Percentiles rank a stretch among this genome's conserved stretches.
These are phyloP conservation scores for Primulina huaijiensis DNA, from an alignment of 257 asterid species.

Conservation along the genomic window DNA sequence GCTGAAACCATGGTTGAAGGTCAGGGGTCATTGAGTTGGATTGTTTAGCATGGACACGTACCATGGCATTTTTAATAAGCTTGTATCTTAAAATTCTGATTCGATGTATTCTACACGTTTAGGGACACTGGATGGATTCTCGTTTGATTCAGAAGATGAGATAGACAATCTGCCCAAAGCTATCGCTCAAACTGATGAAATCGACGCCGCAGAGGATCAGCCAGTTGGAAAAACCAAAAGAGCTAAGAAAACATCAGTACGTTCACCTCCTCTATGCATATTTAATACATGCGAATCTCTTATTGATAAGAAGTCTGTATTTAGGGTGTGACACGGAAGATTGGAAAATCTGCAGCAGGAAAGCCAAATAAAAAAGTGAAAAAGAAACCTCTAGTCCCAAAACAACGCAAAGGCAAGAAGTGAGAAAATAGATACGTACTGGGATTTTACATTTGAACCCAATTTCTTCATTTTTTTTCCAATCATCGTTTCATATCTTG, in stretches of 20 bases:
- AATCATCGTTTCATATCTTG: background rate
- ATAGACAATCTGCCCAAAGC: conserved; percentile 51
- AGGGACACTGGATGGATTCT: conserved; percentile 91
- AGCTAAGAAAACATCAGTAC: conserved; percentile 56
- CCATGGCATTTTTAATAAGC: background rate
- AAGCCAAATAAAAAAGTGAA: conserved; percentile 64
- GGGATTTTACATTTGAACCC: background rate
- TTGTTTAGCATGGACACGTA: conserved; percentile 1
- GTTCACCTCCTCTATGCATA: conserved; percentile 17
- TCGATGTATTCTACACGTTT: conserved; percentile 28
- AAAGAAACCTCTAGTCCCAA: conserved; percentile 67
- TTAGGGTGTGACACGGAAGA: conserved; percentile 59
- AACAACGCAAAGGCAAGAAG: conserved; percentile 67
- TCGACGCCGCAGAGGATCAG: conserved; percentile 54
- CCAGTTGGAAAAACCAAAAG: conserved; percentile 50
- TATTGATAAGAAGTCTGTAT: conserved; percentile 22
- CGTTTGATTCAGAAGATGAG: conserved; percentile 88
- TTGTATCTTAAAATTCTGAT: background rate
- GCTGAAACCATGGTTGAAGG: conserved; percentile 97
- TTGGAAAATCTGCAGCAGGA: conserved; percentile 60
- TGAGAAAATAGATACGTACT: conserved; percentile 25
- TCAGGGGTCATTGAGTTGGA: conserved; percentile 27
- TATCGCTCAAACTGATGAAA: conserved; percentile 44
- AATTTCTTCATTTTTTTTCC: background rate
- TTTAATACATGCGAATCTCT: conserved; percentile 21